phyloP scores from a whole-genome alignment of 345 rosid genomes.

The Clausena lansium region DNA sequence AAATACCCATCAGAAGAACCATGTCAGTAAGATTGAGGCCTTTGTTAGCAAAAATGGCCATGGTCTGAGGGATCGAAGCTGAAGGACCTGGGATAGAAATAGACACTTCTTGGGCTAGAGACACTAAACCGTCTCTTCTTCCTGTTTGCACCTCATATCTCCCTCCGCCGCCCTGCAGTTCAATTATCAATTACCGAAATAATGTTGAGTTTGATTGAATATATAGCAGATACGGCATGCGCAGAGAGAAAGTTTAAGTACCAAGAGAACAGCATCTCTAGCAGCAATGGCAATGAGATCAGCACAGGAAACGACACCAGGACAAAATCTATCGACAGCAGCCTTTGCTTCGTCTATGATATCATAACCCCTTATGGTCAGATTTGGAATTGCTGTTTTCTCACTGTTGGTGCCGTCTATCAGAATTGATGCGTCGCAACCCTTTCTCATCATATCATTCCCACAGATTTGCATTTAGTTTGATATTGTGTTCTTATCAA shows the following conservation, averaged over 20 bases:
- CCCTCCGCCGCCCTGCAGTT: slow-evolving; percentile 32
- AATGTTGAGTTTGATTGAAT: background rate
- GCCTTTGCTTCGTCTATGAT: slow-evolving; percentile 43
- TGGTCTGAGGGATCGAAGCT: slow-evolving; percentile 10
- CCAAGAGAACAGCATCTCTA: slow-evolving; percentile 55
- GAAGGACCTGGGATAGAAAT: slow-evolving; percentile 33
- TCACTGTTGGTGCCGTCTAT: slow-evolving; percentile 38
- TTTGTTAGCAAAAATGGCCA: slow-evolving; percentile 27
- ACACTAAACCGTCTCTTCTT: slow-evolving; percentile 38
- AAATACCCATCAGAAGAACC: slow-evolving; percentile 60
- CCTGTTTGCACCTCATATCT: slow-evolving; percentile 49
- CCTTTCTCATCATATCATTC: slow-evolving; percentile 32
- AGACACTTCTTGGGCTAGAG: slow-evolving; percentile 26
- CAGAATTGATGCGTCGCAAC: slow-evolving; percentile 65
- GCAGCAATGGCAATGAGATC: slow-evolving; percentile 54
- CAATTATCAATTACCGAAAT: background rate
- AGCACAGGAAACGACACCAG: slow-evolving; percentile 49
- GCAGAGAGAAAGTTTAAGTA: slow-evolving; percentile 8
- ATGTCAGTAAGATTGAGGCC: slow-evolving; percentile 42
- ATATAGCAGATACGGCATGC: background rate
- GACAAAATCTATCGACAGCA: slow-evolving; percentile 38
- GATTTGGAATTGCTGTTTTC: slow-evolving; percentile 44
- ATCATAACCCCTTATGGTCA: slow-evolving; percentile 46
- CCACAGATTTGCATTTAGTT: background rate
- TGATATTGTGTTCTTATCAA: background rate